Base-by-base conservation (phyloP, 768 basidiomycete genomes). In the Lactarius evosmus region DNA sequence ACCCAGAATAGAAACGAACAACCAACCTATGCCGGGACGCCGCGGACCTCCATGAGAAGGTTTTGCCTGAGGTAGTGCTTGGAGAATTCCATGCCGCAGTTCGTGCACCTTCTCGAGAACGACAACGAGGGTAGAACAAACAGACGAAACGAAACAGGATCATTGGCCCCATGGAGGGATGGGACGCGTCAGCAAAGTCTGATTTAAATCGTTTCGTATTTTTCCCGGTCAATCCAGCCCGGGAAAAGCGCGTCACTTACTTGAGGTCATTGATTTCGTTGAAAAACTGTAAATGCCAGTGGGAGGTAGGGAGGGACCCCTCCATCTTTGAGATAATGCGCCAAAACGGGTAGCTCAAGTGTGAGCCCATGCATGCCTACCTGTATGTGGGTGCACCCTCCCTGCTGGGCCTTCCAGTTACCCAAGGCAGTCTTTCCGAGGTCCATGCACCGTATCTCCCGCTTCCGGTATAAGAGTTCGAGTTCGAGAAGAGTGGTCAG, bases 361-460 rank as follows among this genome's bases (percentile, higher is more conserved):
- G 60, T 58, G 27, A 54, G 36, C 55, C 58, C 46, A 59, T 1
- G 17, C 19, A 40, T 63, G 76, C 25, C 65, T 66, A 77, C 77
- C 70, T 78, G 77, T 71, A 78, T 78, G 52, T 78, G 78, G 4
- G 77, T 77, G 64, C 77, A 78, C 12, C 78, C 78, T 3, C 69
- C 76, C 60, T 76, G 77, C 52, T 66, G 72, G 60, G 75, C 75
- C 61, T 78, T 78, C 73, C 77, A 78, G 51, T 77, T 69, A 60
- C 77, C 77, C 1, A 78, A 70, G 12, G 76, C 77, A 53, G 77
- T 76, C n/a, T 59, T 71, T 16, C 76, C 78, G 41, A 78, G 68
- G 69, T 78, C 77, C 78, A 79, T 78, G 59, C 77, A 78, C 58
- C 78, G 72, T 52, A 78, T 78, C 68, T 79, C 78, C 67, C 77